Conservation (phyloP, 176 grass and related monocot species). For the Oryza australiensis region DNA sequence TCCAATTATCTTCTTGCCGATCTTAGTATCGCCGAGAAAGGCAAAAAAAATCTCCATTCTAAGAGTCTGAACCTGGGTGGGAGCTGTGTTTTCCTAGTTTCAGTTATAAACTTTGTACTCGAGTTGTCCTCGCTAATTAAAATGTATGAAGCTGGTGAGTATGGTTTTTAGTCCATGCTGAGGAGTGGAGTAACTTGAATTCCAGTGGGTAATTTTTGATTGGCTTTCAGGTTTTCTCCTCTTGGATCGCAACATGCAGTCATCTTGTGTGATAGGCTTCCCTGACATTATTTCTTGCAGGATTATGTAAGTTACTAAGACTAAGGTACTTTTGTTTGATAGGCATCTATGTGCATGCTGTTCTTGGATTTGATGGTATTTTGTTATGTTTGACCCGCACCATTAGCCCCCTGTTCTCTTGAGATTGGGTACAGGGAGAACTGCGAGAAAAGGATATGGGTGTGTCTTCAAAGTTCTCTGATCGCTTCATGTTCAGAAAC, state of each 20-base stretch:
- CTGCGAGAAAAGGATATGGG: slow-evolving; percentile 51
- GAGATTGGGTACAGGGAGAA: slow-evolving; percentile 40
- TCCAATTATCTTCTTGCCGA: not conserved
- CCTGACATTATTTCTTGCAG: not conserved
- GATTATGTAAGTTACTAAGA: not conserved
- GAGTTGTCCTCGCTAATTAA: not conserved
- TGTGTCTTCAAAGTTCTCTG: slow-evolving; percentile 81
- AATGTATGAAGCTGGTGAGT: not conserved
- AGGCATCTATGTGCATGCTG: not conserved
- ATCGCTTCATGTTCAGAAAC: slow-evolving; percentile 12
- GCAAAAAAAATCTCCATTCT: too few relatives aligned
- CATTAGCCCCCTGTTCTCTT: slow-evolving; percentile 62
- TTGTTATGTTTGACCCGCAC: slow-evolving; percentile 31
- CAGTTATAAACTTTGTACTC: not conserved
- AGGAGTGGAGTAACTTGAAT: not conserved
- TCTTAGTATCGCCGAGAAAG: not conserved
- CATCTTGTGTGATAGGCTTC: not conserved
- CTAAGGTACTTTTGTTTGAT: not conserved
- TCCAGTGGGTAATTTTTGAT: not conserved
- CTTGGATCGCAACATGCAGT: not conserved
- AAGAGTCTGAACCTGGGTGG: too few relatives aligned
- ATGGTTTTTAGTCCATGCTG: not conserved
- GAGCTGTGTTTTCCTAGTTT: not conserved
- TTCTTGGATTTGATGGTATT: not conserved
- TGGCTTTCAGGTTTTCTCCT: not conserved